Evolutionary conservation across 371 early-diverging fungal genomes (phyloP).

Genomic region (Circinella minor): DNA sequence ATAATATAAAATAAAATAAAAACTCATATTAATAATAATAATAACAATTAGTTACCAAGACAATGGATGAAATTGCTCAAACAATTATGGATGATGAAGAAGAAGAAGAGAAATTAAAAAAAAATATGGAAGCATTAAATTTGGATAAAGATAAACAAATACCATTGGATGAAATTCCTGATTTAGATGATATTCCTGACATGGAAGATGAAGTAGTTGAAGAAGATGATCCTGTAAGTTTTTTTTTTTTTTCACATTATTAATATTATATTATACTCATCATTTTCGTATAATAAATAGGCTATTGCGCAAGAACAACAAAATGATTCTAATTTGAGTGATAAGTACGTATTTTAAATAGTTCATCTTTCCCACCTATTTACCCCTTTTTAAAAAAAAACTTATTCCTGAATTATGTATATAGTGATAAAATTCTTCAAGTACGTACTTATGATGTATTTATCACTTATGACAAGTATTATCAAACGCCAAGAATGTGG

Average conservation of each 20-base stretch:
- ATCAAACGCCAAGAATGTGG: constrained; percentile 97
- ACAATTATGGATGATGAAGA: constrained; percentile 66
- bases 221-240: constrained; percentile 70
- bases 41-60: constrained; percentile 32
- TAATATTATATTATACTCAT: not conserved
- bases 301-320: constrained; percentile 8
- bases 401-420: not conserved
- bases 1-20: not conserved
- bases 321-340: not conserved
- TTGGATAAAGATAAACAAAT: constrained; percentile 17
- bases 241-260: not conserved
- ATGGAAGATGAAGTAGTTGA: constrained; percentile 66
- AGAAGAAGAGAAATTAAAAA: constrained; percentile 49
- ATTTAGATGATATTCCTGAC: constrained; percentile 82
- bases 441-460: constrained; percentile 96
- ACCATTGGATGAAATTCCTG: constrained; percentile 76
- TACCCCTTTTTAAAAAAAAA: not conserved
- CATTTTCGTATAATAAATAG: not conserved
- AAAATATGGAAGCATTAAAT: constrained; percentile 33
- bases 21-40: too few relatives aligned
- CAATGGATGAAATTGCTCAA: constrained; percentile 75
- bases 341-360: too few relatives aligned
- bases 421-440: constrained; percentile 85
- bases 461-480: constrained; percentile 99
- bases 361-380: not conserved